Conservation (phyloP, 2,329 filamentous ascomycete species). For the Fusarium sp. region DNA sequence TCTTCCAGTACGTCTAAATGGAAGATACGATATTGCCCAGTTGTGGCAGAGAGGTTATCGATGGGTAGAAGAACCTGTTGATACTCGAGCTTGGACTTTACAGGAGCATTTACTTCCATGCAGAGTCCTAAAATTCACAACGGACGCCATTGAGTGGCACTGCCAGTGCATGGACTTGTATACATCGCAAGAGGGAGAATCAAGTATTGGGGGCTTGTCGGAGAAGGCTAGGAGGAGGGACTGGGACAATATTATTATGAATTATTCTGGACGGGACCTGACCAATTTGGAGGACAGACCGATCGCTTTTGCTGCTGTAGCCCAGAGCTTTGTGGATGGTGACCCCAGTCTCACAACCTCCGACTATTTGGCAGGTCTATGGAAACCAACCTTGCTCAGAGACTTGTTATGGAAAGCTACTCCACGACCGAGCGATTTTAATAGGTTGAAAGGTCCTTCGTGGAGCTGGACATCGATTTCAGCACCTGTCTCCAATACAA, state of each 20-base stretch:
- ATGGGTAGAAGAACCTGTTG: background rate
- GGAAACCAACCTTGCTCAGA: background rate
- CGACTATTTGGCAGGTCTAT: background rate
- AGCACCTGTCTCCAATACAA: background rate
- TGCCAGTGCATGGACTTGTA: background rate
- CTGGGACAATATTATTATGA: no score
- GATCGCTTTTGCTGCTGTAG: background rate
- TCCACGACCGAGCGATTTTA: accelerated
- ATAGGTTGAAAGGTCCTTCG: background rate
- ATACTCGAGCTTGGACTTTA: background rate
- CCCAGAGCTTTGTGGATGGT: background rate
- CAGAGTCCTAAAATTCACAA: background rate
- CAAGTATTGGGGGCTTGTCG: no score
- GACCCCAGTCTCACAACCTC: background rate
- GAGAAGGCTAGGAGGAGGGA: no score
- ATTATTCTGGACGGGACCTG: background rate
- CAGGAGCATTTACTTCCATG: background rate
- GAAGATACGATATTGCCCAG: background rate
- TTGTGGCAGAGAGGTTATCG: no score
- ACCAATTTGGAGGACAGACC: background rate
- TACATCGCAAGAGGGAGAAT: background rate
- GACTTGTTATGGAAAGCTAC: background rate
- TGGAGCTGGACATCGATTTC: background rate
- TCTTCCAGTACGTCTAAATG: background rate
- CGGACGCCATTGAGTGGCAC: background rate